Evolutionary conservation across 495 filamentous ascomycete genomes (phyloP), one percentile per base, ranked within the genome.

Genomic region (Neurospora sp.): DNA sequence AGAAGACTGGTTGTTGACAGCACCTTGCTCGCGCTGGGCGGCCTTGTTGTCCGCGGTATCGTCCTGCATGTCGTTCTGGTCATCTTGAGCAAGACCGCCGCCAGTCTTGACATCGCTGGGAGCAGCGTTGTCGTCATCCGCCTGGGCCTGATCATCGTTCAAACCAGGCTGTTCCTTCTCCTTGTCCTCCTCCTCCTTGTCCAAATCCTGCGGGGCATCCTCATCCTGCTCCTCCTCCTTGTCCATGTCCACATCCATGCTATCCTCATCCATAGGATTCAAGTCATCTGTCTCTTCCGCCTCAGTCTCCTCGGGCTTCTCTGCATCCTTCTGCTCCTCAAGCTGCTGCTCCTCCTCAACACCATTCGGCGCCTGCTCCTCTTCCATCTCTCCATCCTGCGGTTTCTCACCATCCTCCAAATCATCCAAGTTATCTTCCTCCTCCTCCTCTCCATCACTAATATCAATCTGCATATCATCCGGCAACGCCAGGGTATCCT

Each of bases 401-500:
- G 73, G 14, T 75, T 70, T 82, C 73, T 74, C 79, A 35, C 82
- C 80, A 31, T 82, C 76, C 38, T 85, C 77, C 38, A 89, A 82
- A 65, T 87, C 85, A 72, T 87, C 85, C 42, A 91, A 82, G 45
- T 90, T 86, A 61, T 88, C 85, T 6, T 87, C 85, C 69, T 86
- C 84, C 37, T 77, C 76, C 8, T 78, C 79, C 8, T 86, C 84
- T 37, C 87, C 80, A 73, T 91, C 88, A 31, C 85, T 79, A 9
- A 86, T 81, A 74, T 90, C 90, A 72, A 91, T 86, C 70, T 94
- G 90, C 82, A 94, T 88, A 73, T 93, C 91, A 68, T 94, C 93
- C 69, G 93, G 89, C 48, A 90, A 76, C 35, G 85, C 88, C 59
- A 90, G 76, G 6, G 85, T 85, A 53, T 89, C 87, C 22, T 86